Evolutionary conservation across 345 rosid species (phyloP).

Genomic region (Ceriops tagal): DNA sequence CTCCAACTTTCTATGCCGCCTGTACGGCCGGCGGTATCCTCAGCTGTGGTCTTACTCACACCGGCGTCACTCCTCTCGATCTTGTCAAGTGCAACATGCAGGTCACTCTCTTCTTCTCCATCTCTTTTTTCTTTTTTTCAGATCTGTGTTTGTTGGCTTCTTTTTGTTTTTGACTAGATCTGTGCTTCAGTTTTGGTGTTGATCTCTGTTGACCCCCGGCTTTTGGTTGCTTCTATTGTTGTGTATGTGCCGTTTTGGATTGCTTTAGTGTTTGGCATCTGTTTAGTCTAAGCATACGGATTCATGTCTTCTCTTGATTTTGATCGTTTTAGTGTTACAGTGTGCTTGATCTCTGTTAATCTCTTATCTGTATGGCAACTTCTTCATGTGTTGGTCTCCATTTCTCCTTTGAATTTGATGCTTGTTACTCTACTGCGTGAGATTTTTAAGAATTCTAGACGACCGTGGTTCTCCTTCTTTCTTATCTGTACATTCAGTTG

Average conservation of each 20-base stretch:
- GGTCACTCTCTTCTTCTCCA: conserved; percentile 33
- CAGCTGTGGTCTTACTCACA: conserved; percentile 97
- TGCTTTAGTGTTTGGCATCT: neutral
- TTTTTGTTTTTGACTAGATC: neutral
- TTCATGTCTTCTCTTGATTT: neutral
- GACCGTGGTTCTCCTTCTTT: too few species aligned
- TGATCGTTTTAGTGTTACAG: too few species aligned
- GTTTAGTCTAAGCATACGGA: neutral
- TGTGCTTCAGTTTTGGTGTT: neutral
- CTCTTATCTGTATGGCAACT: neutral
- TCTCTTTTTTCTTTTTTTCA: neutral
- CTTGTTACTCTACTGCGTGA: too few species aligned
- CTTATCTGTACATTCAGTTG: too few species aligned
- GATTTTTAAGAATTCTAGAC: too few species aligned
- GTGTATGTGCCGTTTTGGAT: neutral
- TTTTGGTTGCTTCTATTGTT: neutral
- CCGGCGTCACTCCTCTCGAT: conserved; percentile 94
- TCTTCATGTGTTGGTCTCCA: too few species aligned
- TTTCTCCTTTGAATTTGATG: too few species aligned
- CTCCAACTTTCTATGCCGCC: conserved; percentile 84
- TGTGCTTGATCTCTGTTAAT: neutral
- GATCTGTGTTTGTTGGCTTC: neutral
- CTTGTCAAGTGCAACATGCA: conserved; percentile 99
- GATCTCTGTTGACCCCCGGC: neutral
- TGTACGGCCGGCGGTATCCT: conserved; percentile 85